Base-by-base conservation (phyloP, 306 rosid genomes). In the Astragalus glycyphyllos region DNA sequence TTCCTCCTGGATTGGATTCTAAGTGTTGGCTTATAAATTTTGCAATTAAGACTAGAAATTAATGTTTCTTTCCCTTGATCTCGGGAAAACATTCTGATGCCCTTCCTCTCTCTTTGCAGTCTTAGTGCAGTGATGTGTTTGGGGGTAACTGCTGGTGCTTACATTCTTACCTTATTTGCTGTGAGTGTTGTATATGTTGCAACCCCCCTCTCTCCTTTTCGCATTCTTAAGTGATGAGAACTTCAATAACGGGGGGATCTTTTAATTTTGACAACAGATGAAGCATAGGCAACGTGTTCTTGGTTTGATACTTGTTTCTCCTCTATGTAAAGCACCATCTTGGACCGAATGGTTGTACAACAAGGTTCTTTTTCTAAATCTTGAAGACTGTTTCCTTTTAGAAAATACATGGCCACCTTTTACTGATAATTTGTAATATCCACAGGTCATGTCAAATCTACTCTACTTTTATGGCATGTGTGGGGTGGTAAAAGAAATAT, bases 111-210 rank as follows among this genome's bases (percentile, higher is more conserved):
- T 69, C 3, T 13, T 56, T 46, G 51, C 77, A 92, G 97, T 75
- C 94, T 87, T 37, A 70, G 82, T 81, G 84, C 96, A 51, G 97
- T 86, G 48, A 89, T 92, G 96, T 92, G 97, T 65, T 83, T 92
- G 92, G 97, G 97, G 34, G 96, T 89, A 54, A 87, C 94, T 12
- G 97, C 97, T 50, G 97, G 97, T 71, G 97, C 97, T 51, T 92
- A 87, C 79, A 78, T 92, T 75, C 90, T 92, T 37, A 83, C 94
- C 73, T 71, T 87, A 65, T 92, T 92, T 80, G 90, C 97, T 51
- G 97, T 92, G 84, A 83, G 96, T 69, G 58, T 1, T 65, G 38
- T 50, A 57, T 51, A 31, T 73, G 62, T 75, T 51, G 12, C 32
- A 17, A 54, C 1, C 4, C 15, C 35, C 37, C 6, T 5, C 31